phyloP scores from a whole-genome alignment of 176 grass and related monocot genomes.

The Aegilops bicornis region DNA sequence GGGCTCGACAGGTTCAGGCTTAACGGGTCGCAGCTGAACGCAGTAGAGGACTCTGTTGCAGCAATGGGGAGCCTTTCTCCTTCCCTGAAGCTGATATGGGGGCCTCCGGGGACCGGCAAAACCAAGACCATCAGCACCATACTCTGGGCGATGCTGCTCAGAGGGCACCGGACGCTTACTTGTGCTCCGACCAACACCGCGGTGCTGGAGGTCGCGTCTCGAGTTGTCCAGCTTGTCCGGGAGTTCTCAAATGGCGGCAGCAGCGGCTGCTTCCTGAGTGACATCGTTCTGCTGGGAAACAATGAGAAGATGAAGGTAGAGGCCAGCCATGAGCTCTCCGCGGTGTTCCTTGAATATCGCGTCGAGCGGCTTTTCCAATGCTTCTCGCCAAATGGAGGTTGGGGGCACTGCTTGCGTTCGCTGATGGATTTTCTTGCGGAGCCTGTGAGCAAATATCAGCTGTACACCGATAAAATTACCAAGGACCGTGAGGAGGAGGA shows the following conservation, averaged over 20 bases:
- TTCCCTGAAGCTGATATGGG: not conserved
- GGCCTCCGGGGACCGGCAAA: not conserved
- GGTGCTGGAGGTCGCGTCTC: not conserved
- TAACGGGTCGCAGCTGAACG: not conserved
- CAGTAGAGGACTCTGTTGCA: not conserved
- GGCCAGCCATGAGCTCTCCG: not conserved
- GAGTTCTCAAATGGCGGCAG: not conserved
- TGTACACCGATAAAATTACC: not conserved
- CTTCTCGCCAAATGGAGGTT: not conserved
- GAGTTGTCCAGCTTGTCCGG: not conserved
- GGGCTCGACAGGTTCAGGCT: not conserved
- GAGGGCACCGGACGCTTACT: not conserved
- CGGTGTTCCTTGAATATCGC: not conserved
- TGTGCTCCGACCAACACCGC: not conserved
- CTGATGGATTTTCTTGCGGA: not conserved
- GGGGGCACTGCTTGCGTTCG: not conserved
- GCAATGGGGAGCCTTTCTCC: not conserved
- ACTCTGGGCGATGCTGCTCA: not conserved
- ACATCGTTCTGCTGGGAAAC: not conserved
- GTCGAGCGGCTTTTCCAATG: not conserved
- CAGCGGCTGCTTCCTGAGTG: not conserved
- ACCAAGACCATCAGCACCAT: not conserved
- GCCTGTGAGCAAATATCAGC: not conserved
- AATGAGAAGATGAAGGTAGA: not conserved
- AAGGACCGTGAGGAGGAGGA: not conserved